A percentile compares a stretch with the other conserved stretches of the same genome.
These are phyloP conservation scores for Takakia lepidozioides DNA, from an alignment of 225 moss, liverwort and hornwort species.

Conservation along the genomic window DNA sequence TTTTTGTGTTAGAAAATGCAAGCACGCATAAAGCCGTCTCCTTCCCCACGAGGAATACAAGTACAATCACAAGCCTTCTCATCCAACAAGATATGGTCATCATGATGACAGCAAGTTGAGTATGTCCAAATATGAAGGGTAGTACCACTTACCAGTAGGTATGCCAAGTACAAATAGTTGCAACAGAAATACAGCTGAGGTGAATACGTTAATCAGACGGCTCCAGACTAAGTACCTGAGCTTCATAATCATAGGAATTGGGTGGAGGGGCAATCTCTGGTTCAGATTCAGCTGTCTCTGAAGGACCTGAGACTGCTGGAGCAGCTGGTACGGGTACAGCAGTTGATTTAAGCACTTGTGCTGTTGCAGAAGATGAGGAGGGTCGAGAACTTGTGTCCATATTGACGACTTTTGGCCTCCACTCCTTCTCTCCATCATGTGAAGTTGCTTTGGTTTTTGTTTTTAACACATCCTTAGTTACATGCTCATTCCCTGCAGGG, in stretches of 20 bases:
- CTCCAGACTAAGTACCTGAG: too few species aligned
- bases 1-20: too few species aligned
- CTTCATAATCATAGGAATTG: conserved; percentile 76
- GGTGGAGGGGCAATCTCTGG: conserved; percentile 21
- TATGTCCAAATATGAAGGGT: too few species aligned
- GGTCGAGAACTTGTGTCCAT: conserved; percentile 32
- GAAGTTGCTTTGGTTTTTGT: conserved; percentile 50
- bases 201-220: too few species aligned
- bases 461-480: conserved; percentile 44
- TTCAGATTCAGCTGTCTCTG: conserved; percentile 38
- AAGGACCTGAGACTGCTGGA: conserved; percentile 14
- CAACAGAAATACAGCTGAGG: too few species aligned
- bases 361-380: conserved; percentile 3
- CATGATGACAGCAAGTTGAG: too few species aligned
- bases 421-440: conserved; percentile 96
- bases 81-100: too few species aligned
- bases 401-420: conserved; percentile 70
- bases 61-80: too few species aligned
- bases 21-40: too few species aligned
- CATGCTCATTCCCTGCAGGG: conserved; percentile 16
- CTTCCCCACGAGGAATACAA: too few species aligned
- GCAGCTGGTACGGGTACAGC: conserved; percentile 3
- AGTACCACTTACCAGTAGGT: too few species aligned
- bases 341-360: conserved; percentile 11
- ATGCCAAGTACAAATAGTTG: too few species aligned